Percentiles rank a stretch among this genome's conserved stretches.
phyloP scores from a whole-genome alignment of 371 early-diverging fungal genomes.

The Amoeboradix gromovi region DNA sequence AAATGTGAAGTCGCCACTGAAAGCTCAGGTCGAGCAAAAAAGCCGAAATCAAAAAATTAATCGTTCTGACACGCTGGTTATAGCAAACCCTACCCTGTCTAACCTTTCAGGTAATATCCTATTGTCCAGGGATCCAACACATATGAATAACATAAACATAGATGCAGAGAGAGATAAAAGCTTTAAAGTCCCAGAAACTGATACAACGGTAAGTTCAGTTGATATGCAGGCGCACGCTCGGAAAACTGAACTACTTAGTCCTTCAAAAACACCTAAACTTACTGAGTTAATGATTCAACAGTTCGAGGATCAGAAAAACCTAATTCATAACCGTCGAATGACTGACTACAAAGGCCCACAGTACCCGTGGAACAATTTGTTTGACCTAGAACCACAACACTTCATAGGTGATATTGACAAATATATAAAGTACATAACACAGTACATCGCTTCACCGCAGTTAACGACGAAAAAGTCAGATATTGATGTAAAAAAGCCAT shows the following conservation, averaged over 20 bases:
- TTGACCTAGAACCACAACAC: background rate
- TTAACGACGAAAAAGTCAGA: background rate
- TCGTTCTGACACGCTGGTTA: background rate
- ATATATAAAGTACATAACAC: background rate
- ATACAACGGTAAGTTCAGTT: background rate
- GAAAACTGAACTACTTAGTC: no score
- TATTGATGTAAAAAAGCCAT: background rate
- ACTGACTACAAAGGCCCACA: background rate
- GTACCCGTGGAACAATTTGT: background rate
- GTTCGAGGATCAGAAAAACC: background rate
- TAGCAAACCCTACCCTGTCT: background rate
- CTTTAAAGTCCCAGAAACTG: background rate
- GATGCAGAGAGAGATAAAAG: background rate
- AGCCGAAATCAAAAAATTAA: background rate
- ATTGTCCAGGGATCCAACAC: no score
- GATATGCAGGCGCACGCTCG: no score
- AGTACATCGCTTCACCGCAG: background rate
- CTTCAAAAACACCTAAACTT: background rate
- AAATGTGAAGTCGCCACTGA: background rate
- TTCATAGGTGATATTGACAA: background rate
- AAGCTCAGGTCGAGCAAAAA: background rate
- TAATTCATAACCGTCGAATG: background rate
- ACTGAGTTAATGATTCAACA: background rate
- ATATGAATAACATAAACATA: no score
- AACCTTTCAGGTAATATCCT: no score